Evolutionary conservation across 1,284 basidiomycete species (phyloP), one percentile per base, ranked within the genome.

Genomic region (Agaricales sp.): DNA sequence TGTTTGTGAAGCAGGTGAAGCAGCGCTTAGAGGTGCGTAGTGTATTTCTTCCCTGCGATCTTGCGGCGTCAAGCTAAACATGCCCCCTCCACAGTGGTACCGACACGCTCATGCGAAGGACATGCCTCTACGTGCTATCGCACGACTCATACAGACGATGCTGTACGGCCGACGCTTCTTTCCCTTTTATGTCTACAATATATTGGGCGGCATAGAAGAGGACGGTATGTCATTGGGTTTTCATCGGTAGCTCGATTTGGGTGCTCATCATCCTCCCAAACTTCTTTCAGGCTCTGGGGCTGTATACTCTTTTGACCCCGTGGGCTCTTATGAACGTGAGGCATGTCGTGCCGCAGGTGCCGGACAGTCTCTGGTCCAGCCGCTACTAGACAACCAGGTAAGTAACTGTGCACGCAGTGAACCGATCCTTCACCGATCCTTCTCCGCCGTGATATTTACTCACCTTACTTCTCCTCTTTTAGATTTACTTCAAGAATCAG

Each of bases 401-500:
- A 68, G 77, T 63, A 50, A 37, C 45, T 55, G 26, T 44, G n/a
- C 43, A n/a, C 11, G 8, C 43, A 51, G 37, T 38, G 35, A 45
- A 41, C 46, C 50, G n/a, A 23, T 37, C 18, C 22, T 37, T 25
- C 19, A 48, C 51, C 48, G 50, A 18, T 46, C 25, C 38, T 22
- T 39, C 21, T 26, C 19, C 48, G 18, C 21, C 44, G 26, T 43
- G 44, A 14, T 43, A 44, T 43, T 49, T 30, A 35, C 45, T 48
- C 25, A 65, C 18, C 47, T 50, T 52, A 48, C 20, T 35, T 20
- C 18, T 48, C 18, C 41, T 37, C 14, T 39, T 54, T 37, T 60
- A 96, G 92, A 91, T 96, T 61, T 94, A 95, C 76, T 94, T 92
- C 74, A 92, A 90, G 78, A 97, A 97, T 66, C 92, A 95, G 67